phyloP scores from a whole-genome alignment of 768 basidiomycete genomes.

The Pleurotus pulmonarius region DNA sequence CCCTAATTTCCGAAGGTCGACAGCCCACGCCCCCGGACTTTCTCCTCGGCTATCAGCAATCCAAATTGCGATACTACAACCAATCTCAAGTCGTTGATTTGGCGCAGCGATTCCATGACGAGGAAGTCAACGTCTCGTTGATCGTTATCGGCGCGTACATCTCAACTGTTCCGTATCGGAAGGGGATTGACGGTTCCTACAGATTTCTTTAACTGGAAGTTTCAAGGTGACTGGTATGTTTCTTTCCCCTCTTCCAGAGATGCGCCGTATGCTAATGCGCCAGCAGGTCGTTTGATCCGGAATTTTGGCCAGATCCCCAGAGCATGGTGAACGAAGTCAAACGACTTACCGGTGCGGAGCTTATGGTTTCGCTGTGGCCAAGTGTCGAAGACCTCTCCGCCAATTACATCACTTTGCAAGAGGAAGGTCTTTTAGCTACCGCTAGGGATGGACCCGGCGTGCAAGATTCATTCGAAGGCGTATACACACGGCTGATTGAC shows the following conservation, averaged over 20 bases:
- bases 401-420: constrained; percentile 27
- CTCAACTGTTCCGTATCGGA: too few relatives aligned
- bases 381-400: constrained; percentile 31
- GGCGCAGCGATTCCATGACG: constrained; percentile 32
- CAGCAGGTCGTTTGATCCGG: constrained; percentile 28
- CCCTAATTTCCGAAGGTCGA: constrained; percentile 17
- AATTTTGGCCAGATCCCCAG: constrained; percentile 30
- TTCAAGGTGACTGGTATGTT: constrained; percentile 31
- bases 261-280: neutral
- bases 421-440: constrained; percentile 27
- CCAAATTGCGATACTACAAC: constrained; percentile 31
- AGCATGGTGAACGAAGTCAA: constrained; percentile 30
- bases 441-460: constrained; percentile 31
- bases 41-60: constrained; percentile 31
- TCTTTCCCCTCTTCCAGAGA: too few relatives aligned
- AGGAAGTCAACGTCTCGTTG: constrained; percentile 29
- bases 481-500: constrained; percentile 31
- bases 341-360: constrained; percentile 29
- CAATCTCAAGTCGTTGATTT: constrained; percentile 28
- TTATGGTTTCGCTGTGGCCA: constrained; percentile 36
- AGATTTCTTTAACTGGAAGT: constrained; percentile 34
- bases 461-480: constrained; percentile 30
- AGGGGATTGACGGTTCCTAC: too few relatives aligned
- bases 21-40: constrained; percentile 33
- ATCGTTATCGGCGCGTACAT: constrained; percentile 20